Evolutionary conservation across 768 basidiomycete genomes (phyloP), one percentile per base, ranked within the genome.

Genomic region (Amanita subjunquillea): DNA sequence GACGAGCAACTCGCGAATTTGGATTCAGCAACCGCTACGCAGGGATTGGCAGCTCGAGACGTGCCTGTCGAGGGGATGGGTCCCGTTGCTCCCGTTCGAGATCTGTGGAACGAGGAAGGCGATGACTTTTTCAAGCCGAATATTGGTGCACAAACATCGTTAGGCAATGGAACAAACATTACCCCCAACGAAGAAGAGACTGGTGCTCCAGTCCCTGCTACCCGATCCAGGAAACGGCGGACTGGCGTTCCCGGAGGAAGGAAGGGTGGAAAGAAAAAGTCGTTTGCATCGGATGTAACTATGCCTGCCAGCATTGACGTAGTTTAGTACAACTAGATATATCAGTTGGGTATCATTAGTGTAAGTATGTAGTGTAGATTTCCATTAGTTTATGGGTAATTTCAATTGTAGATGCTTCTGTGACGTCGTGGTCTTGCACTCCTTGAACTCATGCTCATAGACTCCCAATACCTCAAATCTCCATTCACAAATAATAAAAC

Each of bases 1-100:
- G 94, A 97, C 60, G 92, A 96, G 59, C 94, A 98, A 61, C 68
- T 97, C 13, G 91, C 86, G 3, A 80, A 76, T 43, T 67, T 90
- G 37, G 81, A 81, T 54, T 71, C 73, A 8, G 64, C 47, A 23
- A 54, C 78, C 12, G 62, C 59, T 29, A 58, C 60, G 17, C 57
- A 63, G 27, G 51, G 34, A 38, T 46, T 46, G 13, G 6, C 37
- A 9, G 43, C 12, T 17, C 50, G 27, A 23, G 51, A 62, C 23
- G 63, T 59, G 40, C 57, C 66, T 38, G 56, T 63, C 13, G 69
- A 59, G 50, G 65, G 54, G 57, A 64, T 57, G 54, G 65, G 47
- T 51, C 65, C 52, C 56, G 72, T 64, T 46, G 72, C 60, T 51
- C 66, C 61, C 67, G 73, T 60, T 29, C 79, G 79, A 46, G 88